Percentiles rank a stretch among this genome's conserved stretches.
These are phyloP conservation scores for Aplosporella prunicola DNA, from an alignment of 2,329 filamentous ascomycete genomes.

Conservation along the genomic window DNA sequence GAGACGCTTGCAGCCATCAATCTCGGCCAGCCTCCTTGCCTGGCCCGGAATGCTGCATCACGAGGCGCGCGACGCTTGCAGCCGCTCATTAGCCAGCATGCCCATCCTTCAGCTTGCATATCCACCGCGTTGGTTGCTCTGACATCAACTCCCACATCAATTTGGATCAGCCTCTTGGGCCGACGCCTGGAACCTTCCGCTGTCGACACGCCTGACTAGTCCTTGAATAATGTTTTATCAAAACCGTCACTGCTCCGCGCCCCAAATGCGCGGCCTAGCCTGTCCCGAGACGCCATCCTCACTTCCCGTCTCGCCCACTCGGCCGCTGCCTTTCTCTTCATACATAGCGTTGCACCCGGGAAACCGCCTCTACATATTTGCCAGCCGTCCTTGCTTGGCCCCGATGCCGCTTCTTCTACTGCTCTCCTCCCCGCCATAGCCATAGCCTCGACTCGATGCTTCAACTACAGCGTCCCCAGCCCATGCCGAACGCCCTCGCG, in stretches of 20 bases:
- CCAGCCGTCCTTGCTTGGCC: constrained; percentile 11
- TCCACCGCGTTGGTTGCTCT: constrained; percentile 12
- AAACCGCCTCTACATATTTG: constrained; percentile 11
- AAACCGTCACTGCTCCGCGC: constrained; percentile 25
- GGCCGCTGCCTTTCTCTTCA: background rate
- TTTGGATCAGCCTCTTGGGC: constrained; percentile 31
- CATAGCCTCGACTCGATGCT: constrained; percentile 27
- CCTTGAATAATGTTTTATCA: constrained; percentile 32
- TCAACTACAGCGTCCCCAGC: constrained; percentile 31
- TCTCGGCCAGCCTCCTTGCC: too few species aligned
- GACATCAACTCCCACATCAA: constrained; percentile 17
- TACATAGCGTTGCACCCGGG: constrained; percentile 7
- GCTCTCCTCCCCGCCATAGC: background rate
- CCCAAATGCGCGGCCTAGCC: constrained; percentile 16
- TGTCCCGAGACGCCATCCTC: constrained; percentile 15
- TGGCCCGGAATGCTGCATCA: too few species aligned
- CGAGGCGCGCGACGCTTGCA: too few species aligned
- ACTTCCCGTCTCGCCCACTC: constrained; percentile 8
- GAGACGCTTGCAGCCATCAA: too few species aligned
- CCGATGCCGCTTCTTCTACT: background rate
- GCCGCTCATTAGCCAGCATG: too few species aligned
- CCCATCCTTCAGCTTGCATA: too few species aligned
- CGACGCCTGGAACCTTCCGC: constrained; percentile 30
- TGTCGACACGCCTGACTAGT: constrained; percentile 14
- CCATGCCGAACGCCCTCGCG: constrained; percentile 32